Evolutionary conservation across 2,329 filamentous ascomycete genomes (phyloP).

Genomic region (Ascochyta pisi): DNA sequence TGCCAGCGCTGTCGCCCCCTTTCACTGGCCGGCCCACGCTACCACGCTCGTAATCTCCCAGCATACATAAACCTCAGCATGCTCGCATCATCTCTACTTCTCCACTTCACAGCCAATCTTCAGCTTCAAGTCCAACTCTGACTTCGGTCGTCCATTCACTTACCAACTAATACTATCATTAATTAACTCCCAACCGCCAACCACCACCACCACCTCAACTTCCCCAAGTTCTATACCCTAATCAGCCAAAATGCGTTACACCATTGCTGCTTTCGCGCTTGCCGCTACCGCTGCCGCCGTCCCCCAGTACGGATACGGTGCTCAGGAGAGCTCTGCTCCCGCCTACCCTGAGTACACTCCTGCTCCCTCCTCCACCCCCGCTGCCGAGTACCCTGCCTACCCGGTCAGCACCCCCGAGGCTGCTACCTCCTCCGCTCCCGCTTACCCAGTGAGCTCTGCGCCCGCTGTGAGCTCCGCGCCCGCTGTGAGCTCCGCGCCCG

Average conservation of each 20-base stretch:
- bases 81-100: conserved; percentile 28
- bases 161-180: conserved; percentile 51
- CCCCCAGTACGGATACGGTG: conserved; percentile 39
- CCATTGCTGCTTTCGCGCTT: conserved; percentile 42
- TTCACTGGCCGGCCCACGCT: conserved; percentile 46
- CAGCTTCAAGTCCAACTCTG: conserved; percentile 48
- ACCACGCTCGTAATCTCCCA: conserved; percentile 48
- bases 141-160: conserved; percentile 53
- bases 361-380: conserved; percentile 20
- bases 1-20: conserved; percentile 36
- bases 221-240: conserved; percentile 38
- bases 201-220: conserved; percentile 25
- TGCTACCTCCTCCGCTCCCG: conserved; percentile 5
- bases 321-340: conserved; percentile 26
- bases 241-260: conserved; percentile 52
- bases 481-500: conserved; percentile 9
- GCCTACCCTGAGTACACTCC: conserved; percentile 37
- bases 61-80: conserved; percentile 43
- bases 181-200: conserved; percentile 38
- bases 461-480: conserved; percentile 16
- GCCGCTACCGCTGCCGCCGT: conserved; percentile 42
- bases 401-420: conserved; percentile 15
- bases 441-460: neutral
- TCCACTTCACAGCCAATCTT: conserved; percentile 48
- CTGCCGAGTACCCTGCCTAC: conserved; percentile 26